Conservation (phyloP, 345 rosid genomes). For the Lepidium didymum region DNA sequence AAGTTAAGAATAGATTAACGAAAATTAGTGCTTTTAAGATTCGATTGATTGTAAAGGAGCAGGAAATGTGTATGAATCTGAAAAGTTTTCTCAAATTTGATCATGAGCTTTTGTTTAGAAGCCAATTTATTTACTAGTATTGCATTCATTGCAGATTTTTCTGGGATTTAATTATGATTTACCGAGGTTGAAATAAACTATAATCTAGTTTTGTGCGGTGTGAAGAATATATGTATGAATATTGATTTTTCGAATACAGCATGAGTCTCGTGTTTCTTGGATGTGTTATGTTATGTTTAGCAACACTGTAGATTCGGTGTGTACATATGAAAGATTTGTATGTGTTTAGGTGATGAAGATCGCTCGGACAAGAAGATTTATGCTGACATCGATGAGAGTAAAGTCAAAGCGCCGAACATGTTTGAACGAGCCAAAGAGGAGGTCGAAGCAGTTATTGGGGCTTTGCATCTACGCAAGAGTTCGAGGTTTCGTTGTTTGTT, state of each 20-base stretch:
- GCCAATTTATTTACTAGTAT: neutral
- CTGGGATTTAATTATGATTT: slow-evolving; percentile 3
- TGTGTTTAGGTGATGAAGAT: slow-evolving; percentile 14
- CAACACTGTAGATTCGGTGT: neutral
- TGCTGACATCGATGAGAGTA: slow-evolving; percentile 37
- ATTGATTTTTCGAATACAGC: neutral
- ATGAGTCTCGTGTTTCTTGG: too few relatives aligned
- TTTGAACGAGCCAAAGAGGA: slow-evolving; percentile 61
- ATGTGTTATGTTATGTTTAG: neutral
- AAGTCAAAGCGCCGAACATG: slow-evolving; percentile 54
- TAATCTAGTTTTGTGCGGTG: neutral
- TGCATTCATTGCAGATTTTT: neutral
- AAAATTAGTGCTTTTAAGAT: too few relatives aligned
- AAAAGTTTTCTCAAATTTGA: neutral
- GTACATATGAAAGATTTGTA: neutral
- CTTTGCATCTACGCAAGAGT: slow-evolving; percentile 35
- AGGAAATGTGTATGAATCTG: neutral
- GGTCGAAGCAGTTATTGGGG: slow-evolving; percentile 49
- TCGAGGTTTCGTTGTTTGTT: slow-evolving; percentile 4
- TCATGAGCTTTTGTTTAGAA: neutral
- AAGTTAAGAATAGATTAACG: too few relatives aligned
- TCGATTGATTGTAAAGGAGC: neutral
- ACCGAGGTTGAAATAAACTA: neutral
- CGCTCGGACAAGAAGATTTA: slow-evolving; percentile 26
- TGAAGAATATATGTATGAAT: neutral